These are phyloP conservation scores for Crithidia sp. DNA, from an alignment of 208 protist species.

Conservation along the genomic window DNA sequence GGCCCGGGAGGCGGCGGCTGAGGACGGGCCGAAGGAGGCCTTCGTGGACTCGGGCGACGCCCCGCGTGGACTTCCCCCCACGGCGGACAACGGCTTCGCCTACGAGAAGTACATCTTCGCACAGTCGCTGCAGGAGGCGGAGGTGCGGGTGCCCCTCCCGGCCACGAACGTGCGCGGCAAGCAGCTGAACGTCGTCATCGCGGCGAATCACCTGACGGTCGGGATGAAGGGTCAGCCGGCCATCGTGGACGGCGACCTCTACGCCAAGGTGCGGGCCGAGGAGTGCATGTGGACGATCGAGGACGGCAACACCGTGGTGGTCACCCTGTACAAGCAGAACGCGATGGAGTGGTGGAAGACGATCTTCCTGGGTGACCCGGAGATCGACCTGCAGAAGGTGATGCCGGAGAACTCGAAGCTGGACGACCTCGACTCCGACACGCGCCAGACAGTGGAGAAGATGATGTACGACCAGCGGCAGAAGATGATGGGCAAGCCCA, in stretches of 20 bases:
- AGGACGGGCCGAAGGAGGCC: constrained; percentile 35
- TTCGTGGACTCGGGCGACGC: constrained; percentile 58
- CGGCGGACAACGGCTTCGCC: constrained; percentile 84
- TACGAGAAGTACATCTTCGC: constrained; percentile 90
- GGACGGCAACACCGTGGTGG: constrained; percentile 81
- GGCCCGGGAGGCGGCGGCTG: constrained; percentile 38
- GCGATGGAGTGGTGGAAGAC: constrained; percentile 95
- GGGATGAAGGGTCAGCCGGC: constrained; percentile 83
- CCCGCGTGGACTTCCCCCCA: constrained; percentile 85
- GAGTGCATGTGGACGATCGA: constrained; percentile 95
- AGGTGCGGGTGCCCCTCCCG: constrained; percentile 88
- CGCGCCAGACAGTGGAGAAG: constrained; percentile 95
- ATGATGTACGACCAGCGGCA: constrained; percentile 97
- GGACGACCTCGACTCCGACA: constrained; percentile 94
- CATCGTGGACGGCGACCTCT: constrained; percentile 88
- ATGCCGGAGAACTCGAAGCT: constrained; percentile 95
- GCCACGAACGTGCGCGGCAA: constrained; percentile 68
- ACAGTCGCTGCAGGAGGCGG: constrained; percentile 87
- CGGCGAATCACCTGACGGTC: constrained; percentile 64
- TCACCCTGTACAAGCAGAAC: constrained; percentile 92
- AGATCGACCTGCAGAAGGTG: constrained; percentile 95
- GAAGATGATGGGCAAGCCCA: constrained; percentile 94
- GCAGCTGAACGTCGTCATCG: constrained; percentile 83
- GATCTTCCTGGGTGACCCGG: constrained; percentile 82
- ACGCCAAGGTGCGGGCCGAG: constrained; percentile 65